Evolutionary conservation across 1,284 basidiomycete genomes (phyloP), one percentile per base, ranked within the genome.

Genomic region (Puccinia horiana): DNA sequence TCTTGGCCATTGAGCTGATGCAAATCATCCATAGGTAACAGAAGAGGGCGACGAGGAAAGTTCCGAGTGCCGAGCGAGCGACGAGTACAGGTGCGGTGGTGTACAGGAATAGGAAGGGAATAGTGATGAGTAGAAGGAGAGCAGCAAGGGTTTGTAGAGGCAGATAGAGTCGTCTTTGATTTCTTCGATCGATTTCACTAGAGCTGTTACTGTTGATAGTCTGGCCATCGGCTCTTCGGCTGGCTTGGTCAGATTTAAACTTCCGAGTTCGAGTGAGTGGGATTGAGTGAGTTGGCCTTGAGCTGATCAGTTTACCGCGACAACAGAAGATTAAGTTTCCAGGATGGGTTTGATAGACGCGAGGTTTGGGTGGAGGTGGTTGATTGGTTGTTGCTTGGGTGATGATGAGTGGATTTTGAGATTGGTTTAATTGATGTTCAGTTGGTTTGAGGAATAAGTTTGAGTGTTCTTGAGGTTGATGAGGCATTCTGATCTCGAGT

Each of bases 261-360:
- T 5, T 58, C 1, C 56, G 56, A 1, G 23, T 20, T 2, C 56
- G 56, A 26, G 32, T 44, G 2, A 76, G 26, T 44, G 37, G 40
- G 26, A 76, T 76, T 5, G 56, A 76, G 40, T 61, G 54, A 42
- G 1, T 63, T 0, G 75, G 75, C 14, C 56, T 32, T 2, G 75
- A 76, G 40, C 54, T 76, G 35, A 76, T 20, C 12, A 76, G 32
- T 63, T 42, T 58, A 0, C 75, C 75, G 40, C 26, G 12, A 16
- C 26, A 63, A 44, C 75, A 76, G 40, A 76, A 75, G 49, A 75
- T 56, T 14, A 75, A 37, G 52, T 75, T 75, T 18, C 47, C 73
- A n/a, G 44, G 73, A 23, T 75, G 73, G 32, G 47, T 35, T 37
- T 75, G 26, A n/a, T 75, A 75, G 49, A 75, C 37, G 3, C 73